Evolutionary conservation across 23 red algal genomes (phyloP).

Genomic region (Gracilaria vermiculophylla): DNA sequence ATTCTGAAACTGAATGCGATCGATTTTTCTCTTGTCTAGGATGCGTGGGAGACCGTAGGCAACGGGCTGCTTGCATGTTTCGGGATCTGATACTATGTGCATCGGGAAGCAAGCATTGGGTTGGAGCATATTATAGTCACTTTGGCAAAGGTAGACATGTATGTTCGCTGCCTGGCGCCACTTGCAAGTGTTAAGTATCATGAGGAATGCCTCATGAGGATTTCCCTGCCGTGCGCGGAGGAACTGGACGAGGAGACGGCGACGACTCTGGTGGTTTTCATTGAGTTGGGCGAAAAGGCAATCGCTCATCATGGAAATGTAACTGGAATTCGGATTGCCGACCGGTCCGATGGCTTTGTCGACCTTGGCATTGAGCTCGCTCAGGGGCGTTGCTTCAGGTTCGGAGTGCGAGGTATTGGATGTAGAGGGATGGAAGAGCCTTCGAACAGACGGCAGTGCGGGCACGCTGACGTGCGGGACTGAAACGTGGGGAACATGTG

Average conservation of each 20-base stretch:
- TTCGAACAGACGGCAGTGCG: slow-evolving; percentile 15
- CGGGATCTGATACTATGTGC: slow-evolving; percentile 16
- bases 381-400: neutral
- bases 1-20: slow-evolving; percentile 37
- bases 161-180: slow-evolving; percentile 36
- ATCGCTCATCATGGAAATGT: neutral
- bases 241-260: slow-evolving; percentile 32
- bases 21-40: slow-evolving; percentile 51
- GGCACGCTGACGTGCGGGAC: slow-evolving; percentile 15
- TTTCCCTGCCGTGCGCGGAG: slow-evolving; percentile 44
- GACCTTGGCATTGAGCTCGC: slow-evolving; percentile 1
- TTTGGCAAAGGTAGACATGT: slow-evolving; percentile 1
- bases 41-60: slow-evolving; percentile 52
- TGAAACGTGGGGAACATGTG: slow-evolving; percentile 13
- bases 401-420: neutral
- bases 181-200: slow-evolving; percentile 17
- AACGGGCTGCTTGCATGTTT: slow-evolving; percentile 44
- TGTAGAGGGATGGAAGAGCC: neutral
- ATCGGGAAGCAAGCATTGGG: slow-evolving; percentile 50
- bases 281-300: slow-evolving; percentile 18
- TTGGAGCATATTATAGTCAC: neutral
- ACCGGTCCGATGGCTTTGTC: slow-evolving; percentile 41
- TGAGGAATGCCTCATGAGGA: neutral
- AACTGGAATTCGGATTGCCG: neutral
- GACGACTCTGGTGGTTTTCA: slow-evolving; percentile 7